Evolutionary conservation across 2,329 filamentous ascomycete species (phyloP), one percentile per base, ranked within the genome.

Genomic region (Claviceps sp.): DNA sequence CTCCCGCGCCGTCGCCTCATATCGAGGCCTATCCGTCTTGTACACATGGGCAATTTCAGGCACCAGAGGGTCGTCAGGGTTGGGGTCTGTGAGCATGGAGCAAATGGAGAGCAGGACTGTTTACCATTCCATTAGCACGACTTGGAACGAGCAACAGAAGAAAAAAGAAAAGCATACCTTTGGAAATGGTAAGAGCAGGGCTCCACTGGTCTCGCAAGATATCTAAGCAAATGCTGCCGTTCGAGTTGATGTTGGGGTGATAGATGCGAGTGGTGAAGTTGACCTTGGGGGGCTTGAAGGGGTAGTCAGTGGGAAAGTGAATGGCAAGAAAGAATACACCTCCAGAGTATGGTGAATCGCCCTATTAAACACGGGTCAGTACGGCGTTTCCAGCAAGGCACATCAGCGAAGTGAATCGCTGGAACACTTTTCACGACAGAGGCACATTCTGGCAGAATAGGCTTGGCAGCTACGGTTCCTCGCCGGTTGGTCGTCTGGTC

Each of bases 251-350:
- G 76, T 98, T 98, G 65, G 93, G 93, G 76, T 98, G 93, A 72
- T 98, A 98, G 77, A 98, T 97, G 68, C 91, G 86, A 59, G 93
- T 98, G 63, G 89, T 97, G 81, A 98, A 98, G 85, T 96, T 96
- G 74, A 98, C 90, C 82, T 98, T 98, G 62, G 93, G 93, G 57
- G 93, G 93, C 85, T 98, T 98, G 81, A 98, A 98, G 43, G 93
- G 93, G 74, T 98, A 98, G 79, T 98, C 93, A 79, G 93, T 98
- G 61, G 93, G 93, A 79, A 98, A 97, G 75, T 96, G 89, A 68
- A 98, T 98, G 62, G 86, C 85, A 60, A 98, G 82, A 83, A 98
- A 98, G 80, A 98, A 98, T 62, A 98, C 91, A 66, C 93, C 93
- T 69, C 91, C 90, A 49, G 90, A 88, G 79, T 97, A 98, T 70